Conservation (phyloP, 2,329 filamentous ascomycete genomes). For the Cercospora zeina region DNA sequence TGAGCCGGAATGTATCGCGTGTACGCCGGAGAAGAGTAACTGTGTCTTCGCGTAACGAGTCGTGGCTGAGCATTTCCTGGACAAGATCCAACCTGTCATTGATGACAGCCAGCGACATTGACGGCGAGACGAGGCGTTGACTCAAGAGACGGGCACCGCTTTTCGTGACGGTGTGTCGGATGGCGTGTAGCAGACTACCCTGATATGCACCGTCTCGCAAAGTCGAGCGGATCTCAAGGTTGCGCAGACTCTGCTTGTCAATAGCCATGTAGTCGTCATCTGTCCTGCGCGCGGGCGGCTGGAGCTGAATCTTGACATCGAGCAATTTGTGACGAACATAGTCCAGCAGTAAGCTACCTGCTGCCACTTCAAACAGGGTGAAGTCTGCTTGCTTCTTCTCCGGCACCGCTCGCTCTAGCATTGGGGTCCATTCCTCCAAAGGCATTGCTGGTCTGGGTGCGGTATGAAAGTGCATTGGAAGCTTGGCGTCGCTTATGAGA, state of each 20-base stretch:
- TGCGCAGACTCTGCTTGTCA: conserved; percentile 86
- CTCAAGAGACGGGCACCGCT: conserved; percentile 82
- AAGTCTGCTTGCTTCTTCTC: conserved; percentile 58
- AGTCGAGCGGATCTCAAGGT: conserved; percentile 85
- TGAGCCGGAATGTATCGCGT: conserved; percentile 82
- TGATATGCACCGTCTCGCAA: conserved; percentile 75
- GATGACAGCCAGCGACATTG: conserved; percentile 79
- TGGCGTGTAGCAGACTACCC: conserved; percentile 86
- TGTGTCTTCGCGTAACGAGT: conserved; percentile 69
- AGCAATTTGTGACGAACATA: conserved; percentile 80
- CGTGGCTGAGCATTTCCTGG: conserved; percentile 66
- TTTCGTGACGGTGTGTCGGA: conserved; percentile 86
- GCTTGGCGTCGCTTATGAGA: conserved; percentile 48
- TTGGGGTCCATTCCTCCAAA: conserved; percentile 67
- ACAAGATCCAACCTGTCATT: conserved; percentile 79
- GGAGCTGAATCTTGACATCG: conserved; percentile 75
- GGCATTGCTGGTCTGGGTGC: conserved; percentile 46
- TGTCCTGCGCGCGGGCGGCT: conserved; percentile 74
- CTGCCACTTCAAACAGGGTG: conserved; percentile 67
- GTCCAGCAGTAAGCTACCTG: conserved; percentile 76
- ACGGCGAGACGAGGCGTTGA: conserved; percentile 83
- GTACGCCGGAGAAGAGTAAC: conserved; percentile 68
- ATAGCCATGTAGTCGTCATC: conserved; percentile 80
- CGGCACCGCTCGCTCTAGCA: conserved; percentile 73
- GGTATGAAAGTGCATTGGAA: conserved; percentile 72